Evolutionary conservation across 2,329 filamentous ascomycete species (phyloP), one percentile per base, ranked within the genome.

Genomic region (Diaporthe helianthi): DNA sequence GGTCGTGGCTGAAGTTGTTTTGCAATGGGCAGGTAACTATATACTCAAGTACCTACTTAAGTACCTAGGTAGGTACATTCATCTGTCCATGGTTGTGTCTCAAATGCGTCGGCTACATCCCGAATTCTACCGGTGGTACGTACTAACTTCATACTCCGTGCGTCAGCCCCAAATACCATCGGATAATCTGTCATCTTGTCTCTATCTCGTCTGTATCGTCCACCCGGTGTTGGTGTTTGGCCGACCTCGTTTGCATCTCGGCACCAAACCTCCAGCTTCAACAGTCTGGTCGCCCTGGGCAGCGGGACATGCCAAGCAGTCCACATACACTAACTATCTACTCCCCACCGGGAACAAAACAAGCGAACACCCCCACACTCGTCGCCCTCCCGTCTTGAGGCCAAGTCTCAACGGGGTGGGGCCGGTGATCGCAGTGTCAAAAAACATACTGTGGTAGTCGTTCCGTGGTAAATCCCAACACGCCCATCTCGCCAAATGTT

Each of bases 141-240:
- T n/a, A n/a, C n/a, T n/a, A n/a, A n/a, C n/a, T n/a, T n/a, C n/a
- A n/a, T n/a, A 41, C 49, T 29, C 38, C 60, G 12, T 12, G n/a
- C 65, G 17, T 6, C 41, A 51, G n/a, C 44, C 29, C 58, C 41
- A 63, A 49, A 63, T 13, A 63, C 33, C 65, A 60, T 67, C 65
- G 53, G 65, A 67, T 22, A 67, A 67, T 29, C 52, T 67, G 65
- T 51, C 65, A 67, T 67, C 65, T 38, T 67, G 53, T 67, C 65
- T 67, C 38, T 24, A 47, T 51, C 54, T 63, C 54, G 33, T 47
- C 49, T n/a, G n/a, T n/a, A n/a, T n/a, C 36, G 12, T 13, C 36
- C 49, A 41, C 24, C 44, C 47, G 31, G n/a, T n/a, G n/a, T n/a
- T n/a, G n/a, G 26, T n/a, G 58, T 63, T 63, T 44, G 58, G 29